Conservation (phyloP, 805 yeast genomes). For the Starmerella tilneyi region DNA sequence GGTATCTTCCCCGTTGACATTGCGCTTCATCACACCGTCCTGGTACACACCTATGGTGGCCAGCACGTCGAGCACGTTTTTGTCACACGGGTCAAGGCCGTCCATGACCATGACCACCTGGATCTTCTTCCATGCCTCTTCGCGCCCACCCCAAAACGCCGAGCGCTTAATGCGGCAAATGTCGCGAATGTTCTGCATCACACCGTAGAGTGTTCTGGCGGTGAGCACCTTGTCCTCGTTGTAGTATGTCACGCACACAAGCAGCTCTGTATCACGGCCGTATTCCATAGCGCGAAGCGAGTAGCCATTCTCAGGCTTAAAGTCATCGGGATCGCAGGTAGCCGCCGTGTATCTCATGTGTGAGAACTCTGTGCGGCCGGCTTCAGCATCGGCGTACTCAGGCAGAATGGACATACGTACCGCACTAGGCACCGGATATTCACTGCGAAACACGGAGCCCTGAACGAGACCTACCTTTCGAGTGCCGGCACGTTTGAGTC, state of each 20-base stretch:
- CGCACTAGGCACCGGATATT: conserved; percentile 36
- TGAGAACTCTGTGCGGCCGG: conserved; percentile 41
- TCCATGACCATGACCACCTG: conserved; percentile 56
- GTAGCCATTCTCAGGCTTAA: conserved; percentile 43
- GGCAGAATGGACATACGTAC: conserved; percentile 33
- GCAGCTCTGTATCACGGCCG: conserved; percentile 49
- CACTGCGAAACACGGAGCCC: conserved; percentile 31
- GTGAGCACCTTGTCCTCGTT: conserved; percentile 55
- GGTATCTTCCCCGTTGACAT: conserved; percentile 49
- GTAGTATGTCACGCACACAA: conserved; percentile 56
- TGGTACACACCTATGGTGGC: conserved; percentile 59
- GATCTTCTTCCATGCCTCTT: conserved; percentile 52
- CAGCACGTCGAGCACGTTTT: conserved; percentile 49
- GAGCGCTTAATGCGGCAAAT: conserved; percentile 41
- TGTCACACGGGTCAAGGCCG: conserved; percentile 56
- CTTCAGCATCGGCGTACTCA: conserved; percentile 37
- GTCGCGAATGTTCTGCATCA: conserved; percentile 54
- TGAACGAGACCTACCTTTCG: conserved; percentile 33
- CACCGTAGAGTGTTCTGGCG: conserved; percentile 53
- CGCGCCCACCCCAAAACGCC: conserved; percentile 41
- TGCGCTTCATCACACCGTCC: conserved; percentile 53
- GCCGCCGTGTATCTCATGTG: conserved; percentile 57
- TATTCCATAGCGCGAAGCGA: conserved; percentile 47
- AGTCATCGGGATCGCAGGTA: conserved; percentile 60
- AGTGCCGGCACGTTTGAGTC: conserved; percentile 30